Evolutionary conservation across 805 yeast genomes (phyloP).

Genomic region (Kazachstania martiniae): DNA sequence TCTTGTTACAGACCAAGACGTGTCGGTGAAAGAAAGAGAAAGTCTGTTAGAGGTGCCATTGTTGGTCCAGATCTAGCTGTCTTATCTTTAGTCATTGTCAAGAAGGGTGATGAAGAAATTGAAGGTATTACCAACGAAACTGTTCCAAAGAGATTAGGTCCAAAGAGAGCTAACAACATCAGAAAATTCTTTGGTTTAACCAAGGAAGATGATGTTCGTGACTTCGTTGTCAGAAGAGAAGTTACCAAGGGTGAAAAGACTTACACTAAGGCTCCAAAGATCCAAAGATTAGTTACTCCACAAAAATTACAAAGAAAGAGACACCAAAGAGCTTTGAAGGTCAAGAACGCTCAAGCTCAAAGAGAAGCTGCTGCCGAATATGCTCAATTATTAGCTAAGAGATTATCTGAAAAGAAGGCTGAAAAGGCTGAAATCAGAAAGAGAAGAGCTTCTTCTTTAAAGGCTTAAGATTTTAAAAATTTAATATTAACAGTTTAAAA

Average conservation of each 20-base stretch:
- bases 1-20: constrained; percentile 99
- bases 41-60: constrained; percentile 98
- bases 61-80: constrained; percentile 95
- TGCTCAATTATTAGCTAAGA: constrained; percentile 96
- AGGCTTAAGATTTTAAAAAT: constrained; percentile 91
- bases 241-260: constrained; percentile 95
- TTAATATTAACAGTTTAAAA: too few relatives aligned
- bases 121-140: constrained; percentile 91
- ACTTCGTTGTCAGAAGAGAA: constrained; percentile 96
- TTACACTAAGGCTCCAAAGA: constrained; percentile 99
- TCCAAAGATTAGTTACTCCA: constrained; percentile 98
- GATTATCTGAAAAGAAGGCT: constrained; percentile 96
- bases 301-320: constrained; percentile 99
- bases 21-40: constrained; percentile 99
- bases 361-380: constrained; percentile 99
- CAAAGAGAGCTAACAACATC: constrained; percentile 99
- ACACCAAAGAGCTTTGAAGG: constrained; percentile 85
- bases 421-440: constrained; percentile 97
- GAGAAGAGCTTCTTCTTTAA: constrained; percentile 99
- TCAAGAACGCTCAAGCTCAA: constrained; percentile 95
- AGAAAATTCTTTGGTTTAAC: constrained; percentile 94
- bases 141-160: constrained; percentile 98
- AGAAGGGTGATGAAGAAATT: constrained; percentile 93
- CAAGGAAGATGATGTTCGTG: constrained; percentile 39
- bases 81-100: constrained; percentile 81